A percentile compares a stretch with the other conserved stretches of the same genome.
phyloP scores from a whole-genome alignment of 2,329 filamentous ascomycete genomes.

The Talaromyces islandicus region DNA sequence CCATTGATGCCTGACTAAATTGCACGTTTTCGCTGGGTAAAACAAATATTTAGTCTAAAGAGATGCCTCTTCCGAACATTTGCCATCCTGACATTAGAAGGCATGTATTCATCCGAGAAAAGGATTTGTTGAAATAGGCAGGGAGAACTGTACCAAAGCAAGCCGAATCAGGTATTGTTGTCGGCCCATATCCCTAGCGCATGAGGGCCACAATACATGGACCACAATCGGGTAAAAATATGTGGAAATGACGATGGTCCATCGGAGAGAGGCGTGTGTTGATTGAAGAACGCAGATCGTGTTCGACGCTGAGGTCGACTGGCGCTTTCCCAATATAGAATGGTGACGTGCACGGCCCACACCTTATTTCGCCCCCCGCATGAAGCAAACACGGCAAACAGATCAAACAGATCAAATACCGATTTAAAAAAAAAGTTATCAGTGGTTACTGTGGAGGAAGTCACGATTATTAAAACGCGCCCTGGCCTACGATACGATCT shows the following conservation, averaged over 20 bases:
- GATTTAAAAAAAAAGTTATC: constrained; percentile 27
- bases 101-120: neutral
- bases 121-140: neutral
- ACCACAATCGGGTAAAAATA: neutral
- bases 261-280: neutral
- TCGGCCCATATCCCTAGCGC: constrained; percentile 32
- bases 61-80: neutral
- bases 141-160: constrained; percentile 35
- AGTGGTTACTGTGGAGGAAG: constrained; percentile 5
- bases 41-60: neutral
- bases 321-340: constrained; percentile 2
- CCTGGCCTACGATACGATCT: neutral
- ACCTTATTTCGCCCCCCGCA: constrained; percentile 27
- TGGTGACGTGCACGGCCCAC: constrained; percentile 22
- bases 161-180: constrained; percentile 40
- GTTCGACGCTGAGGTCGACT: neutral
- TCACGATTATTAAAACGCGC: neutral
- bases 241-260: neutral
- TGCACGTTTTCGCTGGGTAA: constrained; percentile 13
- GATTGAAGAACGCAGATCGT: neutral
- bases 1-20: no score
- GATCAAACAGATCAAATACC: constrained; percentile 12
- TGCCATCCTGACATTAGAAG: neutral
- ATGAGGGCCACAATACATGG: neutral
- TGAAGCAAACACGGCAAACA: constrained; percentile 29